These are phyloP conservation scores for Aspergillus baeticus DNA, from an alignment of 495 filamentous ascomycete species.

Conservation along the genomic window DNA sequence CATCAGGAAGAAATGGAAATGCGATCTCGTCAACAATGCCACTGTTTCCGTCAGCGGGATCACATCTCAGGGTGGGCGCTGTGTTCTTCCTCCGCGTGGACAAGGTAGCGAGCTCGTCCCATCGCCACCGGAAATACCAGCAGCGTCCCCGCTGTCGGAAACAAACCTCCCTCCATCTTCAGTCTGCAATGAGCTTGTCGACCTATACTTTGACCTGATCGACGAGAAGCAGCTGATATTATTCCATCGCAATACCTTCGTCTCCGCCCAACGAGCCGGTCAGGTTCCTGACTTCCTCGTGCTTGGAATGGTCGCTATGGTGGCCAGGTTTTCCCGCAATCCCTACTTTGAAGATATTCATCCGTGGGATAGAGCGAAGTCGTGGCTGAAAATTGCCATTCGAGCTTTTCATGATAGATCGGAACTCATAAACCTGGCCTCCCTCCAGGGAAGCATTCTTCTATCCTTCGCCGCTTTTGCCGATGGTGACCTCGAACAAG, in stretches of 20 bases:
- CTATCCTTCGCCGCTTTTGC: neutral
- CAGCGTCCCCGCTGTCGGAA: neutral
- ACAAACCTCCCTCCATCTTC: neutral
- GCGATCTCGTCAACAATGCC: neutral
- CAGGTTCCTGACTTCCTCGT: neutral
- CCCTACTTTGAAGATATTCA: conserved; percentile 1
- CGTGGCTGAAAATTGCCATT: neutral
- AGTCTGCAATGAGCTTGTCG: conserved; percentile 4
- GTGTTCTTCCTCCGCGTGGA: no score
- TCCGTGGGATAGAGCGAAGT: conserved; percentile 1
- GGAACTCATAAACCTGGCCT: conserved; percentile 1
- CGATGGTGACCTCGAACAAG: conserved; percentile 2
- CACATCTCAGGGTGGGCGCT: no score
- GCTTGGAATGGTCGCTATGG: neutral
- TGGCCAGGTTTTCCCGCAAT: neutral
- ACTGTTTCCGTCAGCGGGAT: no score
- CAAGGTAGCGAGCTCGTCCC: no score
- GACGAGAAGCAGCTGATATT: conserved; percentile 8
- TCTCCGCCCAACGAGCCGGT: neutral
- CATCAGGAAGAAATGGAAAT: neutral
- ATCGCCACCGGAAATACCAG: no score
- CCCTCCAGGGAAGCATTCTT: conserved; percentile 1
- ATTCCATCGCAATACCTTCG: conserved; percentile 3
- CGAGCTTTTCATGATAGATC: neutral
- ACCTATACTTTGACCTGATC: conserved; percentile 7